Percentiles rank a stretch among this genome's conserved stretches.
phyloP scores from a whole-genome alignment of 202 grass and related monocot species.

The Panicum hallii region DNA sequence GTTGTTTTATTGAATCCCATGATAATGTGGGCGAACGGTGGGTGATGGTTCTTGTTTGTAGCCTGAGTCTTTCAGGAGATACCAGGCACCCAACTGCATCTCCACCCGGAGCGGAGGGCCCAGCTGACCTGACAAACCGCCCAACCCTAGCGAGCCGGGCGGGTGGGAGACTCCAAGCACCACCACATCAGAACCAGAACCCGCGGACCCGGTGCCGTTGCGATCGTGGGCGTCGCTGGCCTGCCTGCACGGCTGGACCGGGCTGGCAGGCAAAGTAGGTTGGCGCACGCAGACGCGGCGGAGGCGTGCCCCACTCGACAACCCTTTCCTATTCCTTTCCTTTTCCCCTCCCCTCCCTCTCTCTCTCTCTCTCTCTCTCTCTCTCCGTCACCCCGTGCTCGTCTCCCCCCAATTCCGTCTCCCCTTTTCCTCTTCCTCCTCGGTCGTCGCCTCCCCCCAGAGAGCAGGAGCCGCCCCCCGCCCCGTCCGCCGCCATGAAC shows the following conservation, averaged over 20 bases:
- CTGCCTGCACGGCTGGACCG: background rate
- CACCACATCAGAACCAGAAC: background rate
- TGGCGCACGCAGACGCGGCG: slow-evolving; percentile 34
- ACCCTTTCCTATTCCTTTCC: slow-evolving; percentile 39
- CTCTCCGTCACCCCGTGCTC: background rate
- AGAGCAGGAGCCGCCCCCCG: background rate
- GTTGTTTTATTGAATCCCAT: no score
- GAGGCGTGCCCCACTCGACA: slow-evolving; percentile 51
- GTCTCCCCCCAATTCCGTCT: background rate
- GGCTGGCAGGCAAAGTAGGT: background rate
- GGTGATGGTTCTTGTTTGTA: no score
- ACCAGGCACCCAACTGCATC: background rate
- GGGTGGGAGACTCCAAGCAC: background rate
- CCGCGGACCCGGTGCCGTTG: background rate
- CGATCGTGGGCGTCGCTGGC: background rate
- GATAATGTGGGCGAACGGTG: no score
- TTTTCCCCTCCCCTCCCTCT: background rate
- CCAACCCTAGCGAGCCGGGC: background rate
- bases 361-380: background rate
- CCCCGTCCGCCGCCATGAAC: slow-evolving; percentile 49
- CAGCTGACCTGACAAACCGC: background rate
- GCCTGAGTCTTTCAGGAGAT: no score
- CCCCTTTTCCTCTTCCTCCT: background rate
- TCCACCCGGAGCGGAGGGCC: background rate
- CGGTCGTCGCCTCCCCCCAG: slow-evolving; percentile 31